phyloP scores from a whole-genome alignment of 2,329 filamentous ascomycete species.

The Aspergillus novofumigatus region DNA sequence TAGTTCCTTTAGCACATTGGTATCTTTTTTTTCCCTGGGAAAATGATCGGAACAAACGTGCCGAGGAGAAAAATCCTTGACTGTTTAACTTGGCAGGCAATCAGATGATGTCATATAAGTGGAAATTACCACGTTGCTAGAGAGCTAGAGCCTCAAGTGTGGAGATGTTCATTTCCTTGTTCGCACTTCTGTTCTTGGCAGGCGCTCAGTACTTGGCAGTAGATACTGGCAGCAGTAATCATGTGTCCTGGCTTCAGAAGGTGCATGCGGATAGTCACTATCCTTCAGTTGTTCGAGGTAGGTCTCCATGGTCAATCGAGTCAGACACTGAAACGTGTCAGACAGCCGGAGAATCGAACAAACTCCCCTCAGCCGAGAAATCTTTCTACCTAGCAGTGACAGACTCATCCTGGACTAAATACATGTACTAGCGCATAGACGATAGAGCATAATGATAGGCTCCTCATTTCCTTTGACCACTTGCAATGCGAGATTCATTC shows the following conservation, averaged over 20 bases:
- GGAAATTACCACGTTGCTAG: background rate
- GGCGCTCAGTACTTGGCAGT: too few relatives aligned
- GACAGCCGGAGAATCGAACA: background rate
- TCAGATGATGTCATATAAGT: background rate
- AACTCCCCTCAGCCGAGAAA: background rate
- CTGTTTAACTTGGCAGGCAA: background rate
- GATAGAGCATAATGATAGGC: too few relatives aligned
- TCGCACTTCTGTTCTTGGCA: too few relatives aligned
- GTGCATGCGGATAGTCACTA: too few relatives aligned
- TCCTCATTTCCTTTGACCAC: background rate
- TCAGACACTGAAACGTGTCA: background rate
- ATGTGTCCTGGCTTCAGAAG: background rate
- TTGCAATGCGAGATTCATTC: background rate
- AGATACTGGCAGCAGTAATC: background rate
- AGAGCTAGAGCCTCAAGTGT: background rate
- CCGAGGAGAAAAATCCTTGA: background rate
- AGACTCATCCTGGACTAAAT: background rate
- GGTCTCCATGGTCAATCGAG: background rate
- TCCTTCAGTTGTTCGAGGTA: background rate
- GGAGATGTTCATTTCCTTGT: background rate
- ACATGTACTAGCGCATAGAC: background rate
- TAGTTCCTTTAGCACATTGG: background rate
- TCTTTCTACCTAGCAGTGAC: background rate
- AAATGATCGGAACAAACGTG: background rate
- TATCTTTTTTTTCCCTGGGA: background rate